A percentile compares a stretch with the other conserved stretches of the same genome.
phyloP scores from a whole-genome alignment of 495 filamentous ascomycete species.

The Penicillium malachiteum region DNA sequence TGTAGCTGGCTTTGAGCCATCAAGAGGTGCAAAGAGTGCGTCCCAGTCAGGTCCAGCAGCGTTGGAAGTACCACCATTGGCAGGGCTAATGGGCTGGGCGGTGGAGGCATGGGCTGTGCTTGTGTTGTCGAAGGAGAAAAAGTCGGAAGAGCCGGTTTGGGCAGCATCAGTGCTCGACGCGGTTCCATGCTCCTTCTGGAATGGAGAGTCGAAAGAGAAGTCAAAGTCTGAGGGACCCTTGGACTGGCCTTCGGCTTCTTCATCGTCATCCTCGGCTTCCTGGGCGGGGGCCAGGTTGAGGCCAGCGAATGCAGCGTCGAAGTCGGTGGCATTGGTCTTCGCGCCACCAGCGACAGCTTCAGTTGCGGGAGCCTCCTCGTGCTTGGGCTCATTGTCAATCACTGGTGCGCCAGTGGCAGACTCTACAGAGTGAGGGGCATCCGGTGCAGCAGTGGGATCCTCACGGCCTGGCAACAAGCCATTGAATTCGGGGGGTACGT shows the following conservation, averaged over 20 bases:
- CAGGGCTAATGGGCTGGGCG: slow-evolving; percentile 18
- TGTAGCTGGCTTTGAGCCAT: slow-evolving; percentile 49
- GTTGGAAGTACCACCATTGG: slow-evolving; percentile 33
- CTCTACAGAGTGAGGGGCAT: slow-evolving; percentile 48
- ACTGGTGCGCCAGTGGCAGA: slow-evolving; percentile 42
- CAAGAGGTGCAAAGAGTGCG: slow-evolving; percentile 82
- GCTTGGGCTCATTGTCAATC: slow-evolving; percentile 37
- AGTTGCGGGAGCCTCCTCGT: slow-evolving; percentile 12
- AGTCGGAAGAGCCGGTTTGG: slow-evolving; percentile 31
- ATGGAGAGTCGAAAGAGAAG: slow-evolving; percentile 57
- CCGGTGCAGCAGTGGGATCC: slow-evolving; percentile 56
- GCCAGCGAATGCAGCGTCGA: slow-evolving; percentile 89
- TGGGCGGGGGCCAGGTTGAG: slow-evolving; percentile 56
- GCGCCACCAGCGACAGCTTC: slow-evolving; percentile 20
- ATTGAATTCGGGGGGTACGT: slow-evolving; percentile 56
- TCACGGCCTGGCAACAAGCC: slow-evolving; percentile 64
- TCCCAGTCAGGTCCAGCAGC: slow-evolving; percentile 78
- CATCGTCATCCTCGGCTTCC: slow-evolving; percentile 85
- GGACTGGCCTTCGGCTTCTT: slow-evolving; percentile 37
- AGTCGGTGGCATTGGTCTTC: slow-evolving; percentile 56
- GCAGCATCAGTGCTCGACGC: slow-evolving; percentile 21
- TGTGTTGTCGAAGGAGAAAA: slow-evolving; percentile 50
- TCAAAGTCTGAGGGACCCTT: slow-evolving; percentile 67
- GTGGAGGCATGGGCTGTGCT: slow-evolving; percentile 52
- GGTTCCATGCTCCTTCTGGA: slow-evolving; percentile 27